These are phyloP conservation scores for Spathaspora sp. DNA, from an alignment of 1,139 yeast genomes.

Conservation along the genomic window DNA sequence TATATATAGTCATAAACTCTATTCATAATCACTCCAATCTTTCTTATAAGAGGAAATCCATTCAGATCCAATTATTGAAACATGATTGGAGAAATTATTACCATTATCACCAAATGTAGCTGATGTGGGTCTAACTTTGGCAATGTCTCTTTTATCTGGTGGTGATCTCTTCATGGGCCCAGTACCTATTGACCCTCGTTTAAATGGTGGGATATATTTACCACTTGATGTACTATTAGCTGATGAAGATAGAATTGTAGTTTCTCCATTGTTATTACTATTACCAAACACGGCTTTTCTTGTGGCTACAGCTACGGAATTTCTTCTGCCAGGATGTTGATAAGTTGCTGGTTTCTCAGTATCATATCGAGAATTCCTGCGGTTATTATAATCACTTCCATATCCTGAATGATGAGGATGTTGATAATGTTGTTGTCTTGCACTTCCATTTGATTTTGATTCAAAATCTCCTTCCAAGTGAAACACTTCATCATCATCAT, in stretches of 20 bases:
- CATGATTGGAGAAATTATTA: conserved; percentile 14
- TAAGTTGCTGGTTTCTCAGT: background rate
- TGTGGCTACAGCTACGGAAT: conserved; percentile 5
- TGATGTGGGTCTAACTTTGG: conserved; percentile 9
- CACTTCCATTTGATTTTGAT: conserved; percentile 4
- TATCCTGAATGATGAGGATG: conserved; percentile 4
- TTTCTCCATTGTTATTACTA: background rate
- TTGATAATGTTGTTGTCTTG: conserved; percentile 3
- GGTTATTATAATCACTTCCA: conserved; percentile 3
- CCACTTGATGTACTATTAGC: conserved; percentile 34
- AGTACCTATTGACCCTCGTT: conserved; percentile 41
- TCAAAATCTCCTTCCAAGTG: conserved; percentile 47
- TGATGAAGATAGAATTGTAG: conserved; percentile 17
- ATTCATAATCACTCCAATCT: conserved; percentile 36
- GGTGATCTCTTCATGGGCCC: conserved; percentile 1
- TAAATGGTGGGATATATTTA: conserved; percentile 70
- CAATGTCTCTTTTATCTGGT: conserved; percentile 2
- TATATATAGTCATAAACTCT: background rate
- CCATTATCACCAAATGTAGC: conserved; percentile 18
- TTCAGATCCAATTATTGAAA: conserved; percentile 27
- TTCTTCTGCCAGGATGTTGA: conserved; percentile 4
- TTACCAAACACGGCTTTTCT: conserved; percentile 11
- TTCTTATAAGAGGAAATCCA: conserved; percentile 22
- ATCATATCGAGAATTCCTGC: conserved; percentile 1
- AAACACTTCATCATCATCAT: conserved; percentile 42